Conservation (phyloP, 2,329 filamentous ascomycete species). For the Phyllosticta citrichinensis region DNA sequence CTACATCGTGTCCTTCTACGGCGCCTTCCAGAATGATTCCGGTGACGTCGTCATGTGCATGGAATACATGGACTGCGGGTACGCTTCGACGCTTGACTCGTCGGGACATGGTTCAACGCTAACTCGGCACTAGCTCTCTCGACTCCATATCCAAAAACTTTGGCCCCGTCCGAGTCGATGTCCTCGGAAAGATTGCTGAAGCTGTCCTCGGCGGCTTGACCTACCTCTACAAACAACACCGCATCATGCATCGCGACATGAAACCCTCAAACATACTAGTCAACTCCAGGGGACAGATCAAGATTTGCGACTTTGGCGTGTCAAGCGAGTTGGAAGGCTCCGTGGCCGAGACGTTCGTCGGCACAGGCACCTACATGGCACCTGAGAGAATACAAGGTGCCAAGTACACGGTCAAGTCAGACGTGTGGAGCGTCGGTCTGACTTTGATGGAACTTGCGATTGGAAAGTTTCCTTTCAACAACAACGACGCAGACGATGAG, state of each 20-base stretch:
- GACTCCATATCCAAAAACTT: slow-evolving; percentile 92
- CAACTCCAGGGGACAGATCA: slow-evolving; percentile 89
- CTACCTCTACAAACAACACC: slow-evolving; percentile 89
- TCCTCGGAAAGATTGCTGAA: slow-evolving; percentile 94
- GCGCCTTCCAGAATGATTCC: slow-evolving; percentile 90
- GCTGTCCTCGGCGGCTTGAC: slow-evolving; percentile 86
- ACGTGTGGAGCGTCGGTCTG: slow-evolving; percentile 96
- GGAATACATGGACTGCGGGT: slow-evolving; percentile 99
- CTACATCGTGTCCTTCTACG: slow-evolving; percentile 96
- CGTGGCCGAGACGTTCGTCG: slow-evolving; percentile 95
- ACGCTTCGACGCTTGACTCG: slow-evolving; percentile 28
- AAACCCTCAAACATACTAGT: slow-evolving; percentile 97
- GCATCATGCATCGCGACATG: slow-evolving; percentile 98
- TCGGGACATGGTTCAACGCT: neutral
- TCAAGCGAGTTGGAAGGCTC: slow-evolving; percentile 96
- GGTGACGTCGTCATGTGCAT: slow-evolving; percentile 99
- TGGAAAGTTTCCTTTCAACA: slow-evolving; percentile 90
- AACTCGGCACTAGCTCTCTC: slow-evolving; percentile 54
- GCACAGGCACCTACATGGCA: slow-evolving; percentile 98
- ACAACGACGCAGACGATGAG: slow-evolving; percentile 63
- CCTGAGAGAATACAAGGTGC: slow-evolving; percentile 95
- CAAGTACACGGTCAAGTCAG: slow-evolving; percentile 94
- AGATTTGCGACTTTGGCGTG: slow-evolving; percentile 98
- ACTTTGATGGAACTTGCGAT: slow-evolving; percentile 96
- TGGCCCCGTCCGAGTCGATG: slow-evolving; percentile 88